phyloP scores from a whole-genome alignment of 306 rosid genomes.

The Quillaja saponaria region DNA sequence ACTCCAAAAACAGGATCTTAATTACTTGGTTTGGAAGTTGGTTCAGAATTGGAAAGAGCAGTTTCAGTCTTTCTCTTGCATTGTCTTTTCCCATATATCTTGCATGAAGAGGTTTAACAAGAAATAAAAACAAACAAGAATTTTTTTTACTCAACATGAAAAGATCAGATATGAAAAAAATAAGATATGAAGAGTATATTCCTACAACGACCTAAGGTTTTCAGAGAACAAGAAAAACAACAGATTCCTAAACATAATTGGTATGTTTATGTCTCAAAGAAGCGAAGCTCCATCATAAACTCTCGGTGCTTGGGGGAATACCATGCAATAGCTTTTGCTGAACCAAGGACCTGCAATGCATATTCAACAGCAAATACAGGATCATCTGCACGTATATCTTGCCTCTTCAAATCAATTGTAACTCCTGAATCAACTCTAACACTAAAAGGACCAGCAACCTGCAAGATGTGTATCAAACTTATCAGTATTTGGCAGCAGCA shows the following conservation, averaged over 20 bases:
- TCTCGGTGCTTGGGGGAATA: conserved; percentile 80
- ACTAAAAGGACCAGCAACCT: conserved; percentile 87
- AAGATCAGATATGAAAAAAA: background rate
- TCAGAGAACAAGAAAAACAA: conserved; percentile 21
- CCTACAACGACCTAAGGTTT: conserved; percentile 15
- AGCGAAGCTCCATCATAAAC: conserved; percentile 92
- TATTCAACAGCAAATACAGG: conserved; percentile 79
- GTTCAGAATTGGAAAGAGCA: no score
- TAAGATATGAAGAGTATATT: conserved; percentile 2
- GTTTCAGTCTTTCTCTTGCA: no score
- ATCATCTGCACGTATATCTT: conserved; percentile 45
- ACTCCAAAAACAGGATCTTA: no score
- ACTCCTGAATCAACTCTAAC: conserved; percentile 81
- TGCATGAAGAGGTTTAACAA: no score
- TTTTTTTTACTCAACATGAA: no score
- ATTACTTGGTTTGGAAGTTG: no score
- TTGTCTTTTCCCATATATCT: no score
- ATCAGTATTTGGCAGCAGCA: conserved; percentile 11
- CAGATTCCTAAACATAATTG: conserved; percentile 17
- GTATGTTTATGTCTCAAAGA: conserved; percentile 58
- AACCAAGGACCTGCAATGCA: conserved; percentile 80
- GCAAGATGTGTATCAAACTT: conserved; percentile 28
- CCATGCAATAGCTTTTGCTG: conserved; percentile 98
- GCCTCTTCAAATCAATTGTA: conserved; percentile 55
- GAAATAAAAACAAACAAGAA: no score